Conservation (phyloP, 225 moss, liverwort and hornwort genomes). For the Sphagnum tenellum region DNA sequence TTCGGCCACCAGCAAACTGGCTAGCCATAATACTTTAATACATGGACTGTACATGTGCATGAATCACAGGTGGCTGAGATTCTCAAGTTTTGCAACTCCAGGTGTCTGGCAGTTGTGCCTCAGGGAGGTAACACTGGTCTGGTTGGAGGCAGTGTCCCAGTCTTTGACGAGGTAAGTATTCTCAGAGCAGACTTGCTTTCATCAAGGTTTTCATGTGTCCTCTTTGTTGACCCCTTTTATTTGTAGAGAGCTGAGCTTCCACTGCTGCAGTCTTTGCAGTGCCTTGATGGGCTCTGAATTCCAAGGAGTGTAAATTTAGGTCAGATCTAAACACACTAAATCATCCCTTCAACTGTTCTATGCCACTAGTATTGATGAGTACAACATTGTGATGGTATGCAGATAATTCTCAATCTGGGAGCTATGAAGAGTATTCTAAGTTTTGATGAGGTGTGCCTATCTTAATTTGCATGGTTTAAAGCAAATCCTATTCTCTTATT, state of each 20-base stretch:
- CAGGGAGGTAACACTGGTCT: constrained; percentile 99
- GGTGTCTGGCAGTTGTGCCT: constrained; percentile 78
- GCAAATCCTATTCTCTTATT: too few relatives aligned
- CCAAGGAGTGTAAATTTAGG: too few relatives aligned
- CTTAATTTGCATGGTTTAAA: background rate
- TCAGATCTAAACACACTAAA: too few relatives aligned
- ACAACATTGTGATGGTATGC: background rate
- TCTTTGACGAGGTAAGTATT: constrained; percentile 69
- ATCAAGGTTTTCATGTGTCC: background rate
- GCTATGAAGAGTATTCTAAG: constrained; percentile 75
- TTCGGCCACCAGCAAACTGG: background rate
- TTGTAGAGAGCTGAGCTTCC: too few relatives aligned
- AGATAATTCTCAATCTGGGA: constrained; percentile 84
- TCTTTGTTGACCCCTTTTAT: background rate
- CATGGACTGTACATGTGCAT: too few relatives aligned
- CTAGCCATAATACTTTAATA: background rate
- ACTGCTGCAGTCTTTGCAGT: too few relatives aligned
- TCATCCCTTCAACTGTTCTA: too few relatives aligned
- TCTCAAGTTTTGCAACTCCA: constrained; percentile 65
- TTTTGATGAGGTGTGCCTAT: constrained; percentile 68
- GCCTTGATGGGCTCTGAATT: too few relatives aligned
- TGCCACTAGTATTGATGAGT: too few relatives aligned
- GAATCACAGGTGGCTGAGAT: constrained; percentile 71
- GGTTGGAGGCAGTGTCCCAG: constrained; percentile 96
- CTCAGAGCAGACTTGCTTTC: background rate